Base-by-base conservation (phyloP, 352 stramenopile genomes). In the Pythium brassicae region DNA sequence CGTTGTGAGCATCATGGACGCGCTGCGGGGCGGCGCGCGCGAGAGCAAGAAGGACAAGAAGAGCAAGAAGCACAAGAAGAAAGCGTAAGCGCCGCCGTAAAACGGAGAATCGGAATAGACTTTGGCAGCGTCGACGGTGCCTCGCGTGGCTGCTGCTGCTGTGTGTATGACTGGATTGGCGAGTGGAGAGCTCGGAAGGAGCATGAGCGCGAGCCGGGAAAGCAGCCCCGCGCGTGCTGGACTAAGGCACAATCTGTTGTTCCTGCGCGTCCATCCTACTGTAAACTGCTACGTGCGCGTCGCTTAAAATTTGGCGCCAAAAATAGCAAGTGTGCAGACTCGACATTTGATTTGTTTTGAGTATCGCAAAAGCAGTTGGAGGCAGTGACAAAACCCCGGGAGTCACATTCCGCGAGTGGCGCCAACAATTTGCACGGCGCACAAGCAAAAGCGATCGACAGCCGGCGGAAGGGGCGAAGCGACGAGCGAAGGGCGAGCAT, bases 1-100 rank as follows among this genome's bases (percentile, higher is more conserved):
- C 48, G 70, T 90, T n/a, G 53, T 70, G 19, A 72, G 70, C 45
- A 90, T 90, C 61, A 81, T 90, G 75, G 76, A 80, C 50, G 78
- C 68, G 22, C 66, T 90, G 49, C 75, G 76, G n/a, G 63, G 57
- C 48, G 61, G 69, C 0, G 53, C 50, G 27, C 84, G 83, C 51
- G 76, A 76, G 34, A 77, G 52, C 46, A 82, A 77, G 53, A 82
- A 79, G 50, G 58, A 63, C 14, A 62, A 63, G 39, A 60, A 40
- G 48, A 57, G 48, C 48, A 43, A 47, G 42, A 47, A 47, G 42
- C 59, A 59, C 14, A 60, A 63, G 34, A 58, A 72, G 43, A 61
- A 69, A 14, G 26, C 52, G 32, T 62, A 65, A 43, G 22, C 44
- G 39, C 32, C 44, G 39, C 32, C 19, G 10, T 9, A 20, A 14